A percentile compares a stretch with the other conserved stretches of the same genome.
These are phyloP conservation scores for Lachnellula cervina DNA, from an alignment of 2,329 filamentous ascomycete species.

Conservation along the genomic window DNA sequence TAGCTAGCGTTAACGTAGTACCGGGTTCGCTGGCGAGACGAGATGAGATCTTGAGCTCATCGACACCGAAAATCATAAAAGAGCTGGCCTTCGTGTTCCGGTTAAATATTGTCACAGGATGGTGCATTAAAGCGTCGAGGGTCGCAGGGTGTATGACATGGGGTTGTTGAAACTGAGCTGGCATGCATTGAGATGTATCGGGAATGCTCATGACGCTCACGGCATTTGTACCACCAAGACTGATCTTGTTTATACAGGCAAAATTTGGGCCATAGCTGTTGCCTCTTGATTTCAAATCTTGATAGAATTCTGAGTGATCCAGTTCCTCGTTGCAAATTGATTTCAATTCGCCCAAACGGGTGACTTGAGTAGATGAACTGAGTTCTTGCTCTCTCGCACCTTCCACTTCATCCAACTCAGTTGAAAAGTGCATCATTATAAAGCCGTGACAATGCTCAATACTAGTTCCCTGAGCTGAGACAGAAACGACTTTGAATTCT, in stretches of 20 bases:
- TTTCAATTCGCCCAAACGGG: not conserved
- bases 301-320: conserved; percentile 1
- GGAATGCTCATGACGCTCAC: conserved; percentile 1
- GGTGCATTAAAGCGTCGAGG: conserved; percentile 42
- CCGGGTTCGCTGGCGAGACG: conserved; percentile 1
- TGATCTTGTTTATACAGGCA: not conserved
- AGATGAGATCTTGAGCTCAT: conserved; percentile 27
- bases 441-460: conserved; percentile 33
- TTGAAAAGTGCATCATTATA: conserved; percentile 24
- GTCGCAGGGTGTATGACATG: conserved; percentile 53
- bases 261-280: conserved; percentile 11
- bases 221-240: not conserved
- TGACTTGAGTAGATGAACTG: not conserved
- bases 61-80: conserved; percentile 35
- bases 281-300: conserved; percentile 5
- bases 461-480: conserved; percentile 18
- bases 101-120: conserved; percentile 9
- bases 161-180: conserved; percentile 20
- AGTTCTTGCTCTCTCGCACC: not conserved
- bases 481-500: conserved; percentile 3
- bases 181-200: conserved; percentile 6
- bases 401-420: conserved; percentile 5
- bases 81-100: conserved; percentile 37
- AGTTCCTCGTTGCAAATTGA: conserved; percentile 3
- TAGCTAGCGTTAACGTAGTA: conserved; percentile 1